phyloP scores from a whole-genome alignment of 2,329 filamentous ascomycete genomes.

The Colletotrichum destructivum region DNA sequence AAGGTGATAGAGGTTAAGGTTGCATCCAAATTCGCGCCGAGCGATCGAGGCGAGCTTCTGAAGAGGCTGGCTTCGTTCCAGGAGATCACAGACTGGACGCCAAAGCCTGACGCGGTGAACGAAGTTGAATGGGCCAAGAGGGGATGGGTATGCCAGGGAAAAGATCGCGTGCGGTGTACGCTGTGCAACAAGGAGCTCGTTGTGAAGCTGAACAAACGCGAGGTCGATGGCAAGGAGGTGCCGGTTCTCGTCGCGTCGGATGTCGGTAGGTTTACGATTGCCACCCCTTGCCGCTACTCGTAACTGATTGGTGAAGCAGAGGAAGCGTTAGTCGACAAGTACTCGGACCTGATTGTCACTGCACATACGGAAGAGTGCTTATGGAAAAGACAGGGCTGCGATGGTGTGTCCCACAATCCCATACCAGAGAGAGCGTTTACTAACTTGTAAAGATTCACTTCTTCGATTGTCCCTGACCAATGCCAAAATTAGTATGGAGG shows the following conservation, averaged over 20 bases:
- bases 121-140: constrained; percentile 96
- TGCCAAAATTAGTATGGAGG: constrained; percentile 69
- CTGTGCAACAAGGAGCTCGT: constrained; percentile 88
- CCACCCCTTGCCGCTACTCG: constrained; percentile 6
- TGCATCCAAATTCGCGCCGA: constrained; percentile 81
- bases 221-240: constrained; percentile 69
- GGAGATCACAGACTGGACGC: constrained; percentile 93
- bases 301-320: constrained; percentile 53
- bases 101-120: constrained; percentile 87
- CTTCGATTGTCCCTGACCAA: constrained; percentile 76
- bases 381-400: constrained; percentile 91
- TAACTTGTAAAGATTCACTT: constrained; percentile 64
- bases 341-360: constrained; percentile 78
- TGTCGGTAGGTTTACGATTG: constrained; percentile 58
- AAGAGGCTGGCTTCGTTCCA: constrained; percentile 88
- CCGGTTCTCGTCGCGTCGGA: constrained; percentile 71
- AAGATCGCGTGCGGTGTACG: constrained; percentile 87
- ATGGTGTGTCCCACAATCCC: constrained; percentile 67
- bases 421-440: neutral
- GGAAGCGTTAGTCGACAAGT: constrained; percentile 82
- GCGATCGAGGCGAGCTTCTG: constrained; percentile 87
- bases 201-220: constrained; percentile 80
- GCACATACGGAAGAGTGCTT: constrained; percentile 87
- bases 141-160: constrained; percentile 89
- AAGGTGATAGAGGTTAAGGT: constrained; percentile 46